Conservation (phyloP, 495 filamentous ascomycete species). For the Daldinia childiae region DNA sequence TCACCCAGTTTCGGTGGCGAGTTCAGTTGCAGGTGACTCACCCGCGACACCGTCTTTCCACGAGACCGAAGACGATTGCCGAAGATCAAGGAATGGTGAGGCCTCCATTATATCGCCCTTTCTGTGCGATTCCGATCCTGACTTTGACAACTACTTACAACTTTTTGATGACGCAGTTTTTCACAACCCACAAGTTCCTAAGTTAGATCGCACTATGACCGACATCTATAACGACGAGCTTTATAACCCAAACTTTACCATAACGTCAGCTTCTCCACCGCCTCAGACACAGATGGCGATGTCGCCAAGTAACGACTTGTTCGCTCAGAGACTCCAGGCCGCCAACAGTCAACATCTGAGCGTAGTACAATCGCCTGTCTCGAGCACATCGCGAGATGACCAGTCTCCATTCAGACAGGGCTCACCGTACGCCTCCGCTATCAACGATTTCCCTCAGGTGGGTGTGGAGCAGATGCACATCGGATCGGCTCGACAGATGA, state of each 20-base stretch:
- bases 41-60: conserved; percentile 61
- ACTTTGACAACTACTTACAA: conserved; percentile 53
- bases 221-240: conserved; percentile 87
- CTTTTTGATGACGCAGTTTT: conserved; percentile 57
- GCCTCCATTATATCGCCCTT: conserved; percentile 45
- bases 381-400: conserved; percentile 64
- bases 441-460: conserved; percentile 55
- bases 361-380: conserved; percentile 61
- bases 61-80: conserved; percentile 56
- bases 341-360: conserved; percentile 77
- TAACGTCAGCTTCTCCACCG: conserved; percentile 62
- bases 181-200: conserved; percentile 69
- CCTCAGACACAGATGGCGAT: conserved; percentile 57
- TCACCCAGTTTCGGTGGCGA: conserved; percentile 59
- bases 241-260: conserved; percentile 72
- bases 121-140: conserved; percentile 66
- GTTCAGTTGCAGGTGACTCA: conserved; percentile 63
- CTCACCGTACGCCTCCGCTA: conserved; percentile 70
- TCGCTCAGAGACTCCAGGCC: conserved; percentile 78
- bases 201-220: conserved; percentile 85
- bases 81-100: conserved; percentile 60
- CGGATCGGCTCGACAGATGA: conserved; percentile 65
- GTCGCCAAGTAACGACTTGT: conserved; percentile 69
- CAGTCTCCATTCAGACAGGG: conserved; percentile 84
- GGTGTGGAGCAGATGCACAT: conserved; percentile 56